Evolutionary conservation across 2,329 filamentous ascomycete species (phyloP).

Genomic region (Fusarium sp.): DNA sequence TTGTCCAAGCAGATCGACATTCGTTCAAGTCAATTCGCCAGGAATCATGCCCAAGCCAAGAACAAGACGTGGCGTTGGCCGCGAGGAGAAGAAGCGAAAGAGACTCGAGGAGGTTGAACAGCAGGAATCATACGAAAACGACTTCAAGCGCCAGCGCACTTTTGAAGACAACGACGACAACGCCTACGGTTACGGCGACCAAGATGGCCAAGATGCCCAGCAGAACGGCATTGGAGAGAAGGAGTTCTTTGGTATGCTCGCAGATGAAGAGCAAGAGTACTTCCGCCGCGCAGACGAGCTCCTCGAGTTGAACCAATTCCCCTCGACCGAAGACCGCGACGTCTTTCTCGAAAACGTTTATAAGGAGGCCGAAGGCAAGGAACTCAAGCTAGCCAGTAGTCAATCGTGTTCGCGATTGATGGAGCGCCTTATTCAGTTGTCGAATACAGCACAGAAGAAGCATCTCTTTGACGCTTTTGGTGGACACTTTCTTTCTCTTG

Average conservation of each 20-base stretch:
- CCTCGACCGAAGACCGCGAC: constrained; percentile 78
- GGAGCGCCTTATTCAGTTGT: constrained; percentile 90
- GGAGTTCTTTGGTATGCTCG: constrained; percentile 93
- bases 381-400: constrained; percentile 95
- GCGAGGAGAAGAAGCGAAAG: constrained; percentile 61
- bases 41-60: constrained; percentile 61
- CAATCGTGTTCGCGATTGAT: constrained; percentile 95
- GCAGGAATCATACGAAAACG: constrained; percentile 39
- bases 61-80: constrained; percentile 58
- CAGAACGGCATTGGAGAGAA: constrained; percentile 64
- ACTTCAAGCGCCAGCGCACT: constrained; percentile 49
- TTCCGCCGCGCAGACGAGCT: constrained; percentile 92
- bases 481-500: constrained; percentile 88
- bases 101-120: constrained; percentile 50
- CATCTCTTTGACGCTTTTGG: constrained; percentile 87
- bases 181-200: constrained; percentile 42
- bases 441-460: constrained; percentile 85
- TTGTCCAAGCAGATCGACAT: constrained; percentile 7
- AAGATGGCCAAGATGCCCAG: constrained; percentile 44
- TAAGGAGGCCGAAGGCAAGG: constrained; percentile 89
- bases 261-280: constrained; percentile 94
- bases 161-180: constrained; percentile 26
- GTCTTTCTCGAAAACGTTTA: constrained; percentile 87
- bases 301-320: constrained; percentile 91
- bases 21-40: constrained; percentile 26